Percentiles rank a stretch among this genome's conserved stretches.
These are phyloP conservation scores for Ophiostoma tasmaniense DNA, from an alignment of 2,329 filamentous ascomycete species.

Conservation along the genomic window DNA sequence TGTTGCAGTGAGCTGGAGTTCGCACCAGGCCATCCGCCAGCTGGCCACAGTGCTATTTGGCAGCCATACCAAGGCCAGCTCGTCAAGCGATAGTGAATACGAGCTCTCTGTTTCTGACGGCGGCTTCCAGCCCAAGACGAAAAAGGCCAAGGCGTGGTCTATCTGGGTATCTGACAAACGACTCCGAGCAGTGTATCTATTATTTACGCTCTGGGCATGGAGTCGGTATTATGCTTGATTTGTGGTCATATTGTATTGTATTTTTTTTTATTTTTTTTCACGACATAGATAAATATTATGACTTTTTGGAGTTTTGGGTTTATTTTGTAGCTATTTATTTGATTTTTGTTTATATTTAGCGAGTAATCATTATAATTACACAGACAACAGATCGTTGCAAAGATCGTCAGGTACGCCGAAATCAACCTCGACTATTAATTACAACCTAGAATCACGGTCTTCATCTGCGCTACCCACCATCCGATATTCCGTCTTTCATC, in stretches of 20 bases:
- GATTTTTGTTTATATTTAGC: background rate
- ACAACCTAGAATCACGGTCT: background rate
- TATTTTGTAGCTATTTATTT: background rate
- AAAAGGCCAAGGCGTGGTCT: background rate
- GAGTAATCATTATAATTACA: background rate
- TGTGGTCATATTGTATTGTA: background rate
- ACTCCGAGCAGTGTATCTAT: background rate
- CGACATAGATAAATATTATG: background rate
- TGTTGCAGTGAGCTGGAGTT: background rate
- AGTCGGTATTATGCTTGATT: conserved; percentile 7
- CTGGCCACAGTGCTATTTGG: conserved; percentile 1
- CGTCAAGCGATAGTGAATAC: background rate
- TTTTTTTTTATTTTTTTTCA: background rate
- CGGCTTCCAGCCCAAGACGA: background rate
- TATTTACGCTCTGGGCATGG: conserved; percentile 7
- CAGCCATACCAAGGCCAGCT: background rate
- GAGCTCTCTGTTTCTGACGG: background rate
- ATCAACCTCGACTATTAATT: background rate
- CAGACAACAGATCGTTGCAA: background rate
- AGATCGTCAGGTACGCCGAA: background rate
- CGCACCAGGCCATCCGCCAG: conserved; percentile 4
- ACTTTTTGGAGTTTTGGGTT: background rate
- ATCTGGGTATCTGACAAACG: background rate
- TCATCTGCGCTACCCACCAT: background rate
- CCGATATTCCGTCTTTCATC: background rate